Base-by-base conservation (phyloP, 164 flowering plant genomes). In the Warburgia ugandensis region DNA sequence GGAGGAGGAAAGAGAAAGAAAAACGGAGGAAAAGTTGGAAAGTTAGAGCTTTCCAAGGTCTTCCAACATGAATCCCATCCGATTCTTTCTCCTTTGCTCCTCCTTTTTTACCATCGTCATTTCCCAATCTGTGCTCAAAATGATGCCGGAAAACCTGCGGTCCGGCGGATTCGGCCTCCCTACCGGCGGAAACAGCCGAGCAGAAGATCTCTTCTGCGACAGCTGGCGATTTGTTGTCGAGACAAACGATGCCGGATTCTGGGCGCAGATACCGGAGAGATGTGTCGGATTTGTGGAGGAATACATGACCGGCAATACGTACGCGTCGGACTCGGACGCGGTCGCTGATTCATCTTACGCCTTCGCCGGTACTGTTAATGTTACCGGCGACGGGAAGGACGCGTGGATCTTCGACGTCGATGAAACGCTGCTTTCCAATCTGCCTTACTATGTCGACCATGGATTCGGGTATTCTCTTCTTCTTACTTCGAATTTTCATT, bases 381-480 rank as follows among this genome's bases (percentile, higher is more conserved):
- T 87, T n/a, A 37, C 62, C n/a, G 74, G 68, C 9, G 77, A 83
- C 56, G 82, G 95, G 1, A 74, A 55, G 70, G 88, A 83, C 60
- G 86, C 70, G 2, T 92, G 96, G 95, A 68, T 87, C 38, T 92
- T 87, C 58, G 94, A 91, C 49, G 69, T 91, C 44, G 96, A 91
- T n/a, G 96, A 86, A 71, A 85, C 96, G 6, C 56, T 88, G 60
- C 80, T 87, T 27, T 78, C 94, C 12, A 78, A 77, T 56, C 26
- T 85, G 38, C 94, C 92, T 1, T 85, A 78, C 52, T 84, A 83
- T 52, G 65, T 46, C 23, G 52, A 7, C 5, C 62, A 76, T 20
- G 88, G 83, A 25, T 85, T 51, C 65, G 87, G 96, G 98, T 85
- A 71, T 6, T 43, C 22, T 48, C 3, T 30, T n/a, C 21, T 13